These are phyloP conservation scores for Trichoderma hamatum DNA, from an alignment of 2,329 filamentous ascomycete species.

Conservation along the genomic window DNA sequence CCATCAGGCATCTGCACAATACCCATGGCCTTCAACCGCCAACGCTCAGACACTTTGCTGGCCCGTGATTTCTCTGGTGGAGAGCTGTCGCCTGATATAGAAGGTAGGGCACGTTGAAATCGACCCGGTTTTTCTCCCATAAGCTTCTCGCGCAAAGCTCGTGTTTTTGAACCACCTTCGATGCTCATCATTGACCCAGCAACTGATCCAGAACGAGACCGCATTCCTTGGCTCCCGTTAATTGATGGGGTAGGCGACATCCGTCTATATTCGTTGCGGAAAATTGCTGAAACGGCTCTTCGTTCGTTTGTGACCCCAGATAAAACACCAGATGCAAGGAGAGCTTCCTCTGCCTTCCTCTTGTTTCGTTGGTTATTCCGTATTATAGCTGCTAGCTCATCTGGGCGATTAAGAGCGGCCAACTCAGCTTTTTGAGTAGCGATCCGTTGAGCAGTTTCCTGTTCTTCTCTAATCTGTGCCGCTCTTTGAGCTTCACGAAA, in stretches of 20 bases:
- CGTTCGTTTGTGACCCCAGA: conserved; percentile 46
- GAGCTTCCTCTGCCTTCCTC: conserved; percentile 41
- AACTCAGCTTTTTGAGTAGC: conserved; percentile 35
- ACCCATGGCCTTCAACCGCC: conserved; percentile 54
- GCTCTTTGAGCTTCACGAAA: conserved; percentile 48
- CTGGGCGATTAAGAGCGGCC: conserved; percentile 38
- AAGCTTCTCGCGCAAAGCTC: conserved; percentile 36
- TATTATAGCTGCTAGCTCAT: conserved; percentile 42
- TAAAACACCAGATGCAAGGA: conserved; percentile 49
- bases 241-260: conserved; percentile 29
- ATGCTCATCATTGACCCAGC: conserved; percentile 30
- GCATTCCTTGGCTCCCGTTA: conserved; percentile 29
- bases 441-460: conserved; percentile 38
- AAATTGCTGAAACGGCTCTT: conserved; percentile 41
- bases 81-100: conserved; percentile 36
- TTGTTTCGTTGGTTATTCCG: conserved; percentile 38
- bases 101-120: conserved; percentile 48
- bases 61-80: conserved; percentile 35
- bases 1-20: conserved; percentile 57
- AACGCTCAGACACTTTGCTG: conserved; percentile 49
- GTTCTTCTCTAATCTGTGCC: conserved; percentile 40
- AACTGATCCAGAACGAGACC: conserved; percentile 29
- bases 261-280: conserved; percentile 35
- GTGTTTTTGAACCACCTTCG: conserved; percentile 36
- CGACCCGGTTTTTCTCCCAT: conserved; percentile 35